Evolutionary conservation across 2,329 filamentous ascomycete genomes (phyloP).

Genomic region (Sporothrix pseudoabietina): DNA sequence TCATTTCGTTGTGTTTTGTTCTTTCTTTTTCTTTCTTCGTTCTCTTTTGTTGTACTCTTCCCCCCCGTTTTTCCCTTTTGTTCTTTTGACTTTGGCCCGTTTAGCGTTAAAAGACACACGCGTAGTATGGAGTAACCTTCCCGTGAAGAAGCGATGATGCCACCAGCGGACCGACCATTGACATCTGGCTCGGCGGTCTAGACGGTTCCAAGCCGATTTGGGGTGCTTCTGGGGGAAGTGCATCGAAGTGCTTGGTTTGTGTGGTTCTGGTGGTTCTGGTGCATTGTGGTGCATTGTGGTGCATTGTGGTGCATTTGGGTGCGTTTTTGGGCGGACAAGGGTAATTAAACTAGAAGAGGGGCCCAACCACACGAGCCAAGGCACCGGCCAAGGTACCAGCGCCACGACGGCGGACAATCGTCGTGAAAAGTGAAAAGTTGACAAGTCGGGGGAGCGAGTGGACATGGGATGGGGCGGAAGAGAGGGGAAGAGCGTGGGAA

Average conservation of each 20-base stretch:
- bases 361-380: slow-evolving; percentile 12
- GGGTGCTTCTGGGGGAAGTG: neutral
- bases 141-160: slow-evolving; percentile 15
- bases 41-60: neutral
- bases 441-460: neutral
- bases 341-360: slow-evolving; percentile 21
- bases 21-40: neutral
- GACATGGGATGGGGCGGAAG: neutral
- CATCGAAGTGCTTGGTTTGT: neutral
- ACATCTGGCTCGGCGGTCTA: slow-evolving; percentile 12
- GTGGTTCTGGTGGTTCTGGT: neutral
- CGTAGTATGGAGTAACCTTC: neutral
- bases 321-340: slow-evolving; percentile 14
- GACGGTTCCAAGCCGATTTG: slow-evolving; percentile 14
- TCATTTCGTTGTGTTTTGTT: neutral
- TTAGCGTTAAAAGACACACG: slow-evolving; percentile 3
- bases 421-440: neutral
- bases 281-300: neutral
- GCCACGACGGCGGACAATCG: neutral
- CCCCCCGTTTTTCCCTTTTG: neutral
- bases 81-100: neutral
- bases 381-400: neutral
- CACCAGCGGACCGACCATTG: slow-evolving; percentile 19
- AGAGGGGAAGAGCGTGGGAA: neutral
- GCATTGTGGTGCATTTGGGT: neutral